These are phyloP conservation scores for Coniochaeta sp. DNA, from an alignment of 2,329 filamentous ascomycete species.

Conservation along the genomic window DNA sequence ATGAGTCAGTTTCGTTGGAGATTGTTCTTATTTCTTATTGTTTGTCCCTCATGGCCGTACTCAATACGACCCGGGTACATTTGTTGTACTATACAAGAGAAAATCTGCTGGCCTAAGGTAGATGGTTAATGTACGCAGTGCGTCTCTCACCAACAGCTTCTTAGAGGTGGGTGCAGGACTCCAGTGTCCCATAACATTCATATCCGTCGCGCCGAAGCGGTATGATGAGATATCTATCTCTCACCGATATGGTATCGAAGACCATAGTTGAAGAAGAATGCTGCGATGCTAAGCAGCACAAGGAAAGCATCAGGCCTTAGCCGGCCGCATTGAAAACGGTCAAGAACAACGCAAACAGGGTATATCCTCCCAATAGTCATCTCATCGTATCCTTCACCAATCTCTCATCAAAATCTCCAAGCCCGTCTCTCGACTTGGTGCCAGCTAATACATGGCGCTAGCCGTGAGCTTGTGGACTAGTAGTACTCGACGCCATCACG, in stretches of 20 bases:
- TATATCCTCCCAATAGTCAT: neutral
- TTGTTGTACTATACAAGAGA: neutral
- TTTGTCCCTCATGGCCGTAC: neutral
- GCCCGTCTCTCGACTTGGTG: too few relatives aligned
- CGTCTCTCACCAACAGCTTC: neutral
- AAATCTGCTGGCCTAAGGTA: too few relatives aligned
- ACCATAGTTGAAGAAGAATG: neutral
- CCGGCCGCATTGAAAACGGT: neutral
- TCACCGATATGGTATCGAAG: neutral
- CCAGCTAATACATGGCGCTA: neutral
- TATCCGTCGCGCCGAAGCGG: neutral
- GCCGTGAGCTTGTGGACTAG: neutral
- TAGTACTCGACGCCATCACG: neutral
- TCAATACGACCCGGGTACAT: neutral
- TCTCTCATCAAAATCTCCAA: too few relatives aligned
- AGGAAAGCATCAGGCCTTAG: neutral
- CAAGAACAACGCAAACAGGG: neutral
- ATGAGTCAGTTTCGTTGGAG: neutral
- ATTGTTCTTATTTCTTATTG: neutral
- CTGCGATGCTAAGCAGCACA: neutral
- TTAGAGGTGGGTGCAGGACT: too few relatives aligned
- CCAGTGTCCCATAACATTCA: too few relatives aligned
- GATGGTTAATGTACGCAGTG: neutral
- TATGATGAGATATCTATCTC: neutral
- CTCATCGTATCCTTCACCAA: neutral